These are phyloP conservation scores for Gastrolobium bilobum DNA, from an alignment of 306 rosid species.

Conservation along the genomic window DNA sequence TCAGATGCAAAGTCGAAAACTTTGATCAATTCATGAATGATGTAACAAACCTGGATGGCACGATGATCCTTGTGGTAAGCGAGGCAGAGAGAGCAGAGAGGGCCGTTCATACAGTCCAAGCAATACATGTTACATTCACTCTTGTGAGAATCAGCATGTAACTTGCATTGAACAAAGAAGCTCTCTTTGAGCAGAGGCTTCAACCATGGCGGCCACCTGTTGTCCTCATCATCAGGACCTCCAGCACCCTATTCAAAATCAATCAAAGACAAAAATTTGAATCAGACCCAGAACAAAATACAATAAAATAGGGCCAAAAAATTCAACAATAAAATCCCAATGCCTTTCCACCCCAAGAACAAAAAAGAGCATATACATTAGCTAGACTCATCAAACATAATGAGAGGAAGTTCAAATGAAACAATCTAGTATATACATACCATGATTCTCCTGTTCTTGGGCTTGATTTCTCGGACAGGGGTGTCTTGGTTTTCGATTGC, in stretches of 20 bases:
- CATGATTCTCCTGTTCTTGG: constrained; percentile 94
- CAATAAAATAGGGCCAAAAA: not conserved
- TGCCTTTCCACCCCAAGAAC: not conserved
- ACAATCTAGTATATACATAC: constrained; percentile 44
- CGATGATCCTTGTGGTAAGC: constrained; percentile 85
- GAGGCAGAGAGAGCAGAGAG: constrained; percentile 95
- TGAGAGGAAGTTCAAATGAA: constrained; percentile 16
- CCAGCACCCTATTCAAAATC: constrained; percentile 79
- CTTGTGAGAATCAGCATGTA: constrained; percentile 91
- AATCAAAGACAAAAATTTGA: not conserved
- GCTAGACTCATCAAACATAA: constrained; percentile 5
- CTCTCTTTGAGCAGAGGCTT: constrained; percentile 81
- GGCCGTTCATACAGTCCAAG: constrained; percentile 93
- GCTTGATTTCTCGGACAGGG: constrained; percentile 88
- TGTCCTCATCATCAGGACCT: constrained; percentile 88
- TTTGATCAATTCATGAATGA: not conserved
- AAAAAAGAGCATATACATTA: constrained; percentile 43
- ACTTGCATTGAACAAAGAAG: constrained; percentile 95
- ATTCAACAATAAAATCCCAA: not conserved
- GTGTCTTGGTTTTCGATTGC: constrained; percentile 90
- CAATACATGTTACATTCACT: constrained; percentile 99
- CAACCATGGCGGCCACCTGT: constrained; percentile 99
- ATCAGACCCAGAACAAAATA: not conserved
- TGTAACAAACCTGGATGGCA: constrained; percentile 77
- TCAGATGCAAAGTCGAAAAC: constrained; percentile 23